Percentiles rank a stretch among this genome's conserved stretches.
Evolutionary conservation across 495 filamentous ascomycete genomes (phyloP).

Genomic region (Xylaria palmicola): DNA sequence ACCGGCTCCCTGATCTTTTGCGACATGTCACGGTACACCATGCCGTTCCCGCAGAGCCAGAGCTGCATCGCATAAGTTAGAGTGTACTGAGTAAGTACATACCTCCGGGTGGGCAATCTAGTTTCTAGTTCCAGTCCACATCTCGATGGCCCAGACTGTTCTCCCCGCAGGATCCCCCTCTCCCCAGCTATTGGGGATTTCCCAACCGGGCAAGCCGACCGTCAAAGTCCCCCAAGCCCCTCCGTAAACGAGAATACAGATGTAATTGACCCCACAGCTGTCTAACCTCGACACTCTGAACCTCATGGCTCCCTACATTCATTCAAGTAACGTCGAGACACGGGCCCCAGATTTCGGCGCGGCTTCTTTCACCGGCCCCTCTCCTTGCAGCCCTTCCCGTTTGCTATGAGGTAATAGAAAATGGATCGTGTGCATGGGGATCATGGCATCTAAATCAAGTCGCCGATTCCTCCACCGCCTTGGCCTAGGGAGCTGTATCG

Average conservation of each 20-base stretch:
- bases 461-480: neutral
- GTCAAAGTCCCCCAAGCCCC: neutral
- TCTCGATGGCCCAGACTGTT: slow-evolving; percentile 12
- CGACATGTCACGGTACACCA: neutral
- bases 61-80: neutral
- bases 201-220: slow-evolving; percentile 8
- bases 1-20: neutral
- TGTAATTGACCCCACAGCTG: neutral
- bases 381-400: neutral
- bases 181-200: neutral
- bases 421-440: neutral
- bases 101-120: neutral
- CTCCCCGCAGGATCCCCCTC: slow-evolving; percentile 7
- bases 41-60: neutral
- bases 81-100: neutral
- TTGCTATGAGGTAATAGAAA: neutral
- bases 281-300: neutral
- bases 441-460: neutral
- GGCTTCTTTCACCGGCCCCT: slow-evolving; percentile 7
- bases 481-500: neutral
- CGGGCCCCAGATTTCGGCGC: no score
- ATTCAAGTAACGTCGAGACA: no score
- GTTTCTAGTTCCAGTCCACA: neutral
- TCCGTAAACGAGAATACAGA: neutral
- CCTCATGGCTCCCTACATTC: neutral